Conservation (phyloP, 495 filamentous ascomycete species). For the Eremomyces bilateralis region DNA sequence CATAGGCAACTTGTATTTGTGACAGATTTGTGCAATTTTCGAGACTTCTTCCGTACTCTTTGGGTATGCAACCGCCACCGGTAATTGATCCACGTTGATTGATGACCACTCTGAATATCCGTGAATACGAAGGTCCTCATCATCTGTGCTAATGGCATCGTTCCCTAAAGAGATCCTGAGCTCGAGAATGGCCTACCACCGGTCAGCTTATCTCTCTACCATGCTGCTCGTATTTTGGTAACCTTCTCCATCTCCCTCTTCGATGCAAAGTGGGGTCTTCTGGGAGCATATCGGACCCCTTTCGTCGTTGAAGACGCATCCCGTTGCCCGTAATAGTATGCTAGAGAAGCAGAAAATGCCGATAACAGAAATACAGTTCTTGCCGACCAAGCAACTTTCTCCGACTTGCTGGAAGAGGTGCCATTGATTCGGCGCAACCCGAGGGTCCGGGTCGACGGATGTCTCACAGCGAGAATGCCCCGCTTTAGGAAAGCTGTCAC, state of each 20-base stretch:
- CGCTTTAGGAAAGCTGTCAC: too few relatives aligned
- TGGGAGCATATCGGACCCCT: not conserved
- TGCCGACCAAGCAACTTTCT: too few relatives aligned
- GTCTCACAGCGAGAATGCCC: too few relatives aligned
- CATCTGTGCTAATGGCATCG: slow-evolving; percentile 60
- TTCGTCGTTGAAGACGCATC: slow-evolving; percentile 1
- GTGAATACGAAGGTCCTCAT: slow-evolving; percentile 58
- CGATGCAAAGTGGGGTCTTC: not conserved
- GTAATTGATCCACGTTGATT: slow-evolving; percentile 52
- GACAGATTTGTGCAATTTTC: slow-evolving; percentile 56
- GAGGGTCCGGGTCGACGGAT: too few relatives aligned
- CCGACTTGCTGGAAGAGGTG: too few relatives aligned
- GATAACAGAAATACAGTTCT: slow-evolving; percentile 15
- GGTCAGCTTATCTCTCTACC: not conserved
- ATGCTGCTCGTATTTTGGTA: not conserved
- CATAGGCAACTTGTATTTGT: slow-evolving; percentile 68
- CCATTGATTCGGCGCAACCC: too few relatives aligned
- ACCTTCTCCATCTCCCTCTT: slow-evolving; percentile 15
- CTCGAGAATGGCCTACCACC: slow-evolving; percentile 14
- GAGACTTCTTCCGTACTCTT: slow-evolving; percentile 63
- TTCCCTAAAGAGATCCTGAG: slow-evolving; percentile 29
- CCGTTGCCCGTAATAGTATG: slow-evolving; percentile 16
- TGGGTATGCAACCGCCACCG: slow-evolving; percentile 65
- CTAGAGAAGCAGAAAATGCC: slow-evolving; percentile 15
- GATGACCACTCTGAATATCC: slow-evolving; percentile 85